Conservation (phyloP, 768 basidiomycete species). For the Kwoniella sp. region DNA sequence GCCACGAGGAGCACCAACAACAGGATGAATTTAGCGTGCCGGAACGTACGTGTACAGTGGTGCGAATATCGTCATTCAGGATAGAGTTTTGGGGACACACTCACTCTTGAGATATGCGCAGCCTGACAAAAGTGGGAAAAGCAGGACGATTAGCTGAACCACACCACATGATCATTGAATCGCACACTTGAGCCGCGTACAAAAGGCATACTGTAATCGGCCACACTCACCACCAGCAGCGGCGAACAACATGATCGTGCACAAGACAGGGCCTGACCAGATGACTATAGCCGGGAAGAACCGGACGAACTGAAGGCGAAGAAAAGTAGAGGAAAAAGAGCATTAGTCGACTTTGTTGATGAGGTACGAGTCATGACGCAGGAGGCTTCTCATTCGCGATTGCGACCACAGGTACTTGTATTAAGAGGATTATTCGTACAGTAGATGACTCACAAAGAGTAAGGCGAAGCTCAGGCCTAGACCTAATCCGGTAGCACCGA, state of each 20-base stretch:
- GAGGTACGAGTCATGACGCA: too few relatives aligned
- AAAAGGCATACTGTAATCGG: too few relatives aligned
- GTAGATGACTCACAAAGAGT: slow-evolving; percentile 16
- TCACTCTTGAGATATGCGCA: slow-evolving; percentile 1
- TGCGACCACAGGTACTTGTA: too few relatives aligned
- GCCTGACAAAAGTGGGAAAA: not conserved
- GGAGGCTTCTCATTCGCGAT: too few relatives aligned
- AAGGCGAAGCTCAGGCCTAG: slow-evolving; percentile 7
- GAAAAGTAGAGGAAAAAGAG: not conserved
- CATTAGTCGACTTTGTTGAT: too few relatives aligned
- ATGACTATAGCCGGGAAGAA: slow-evolving; percentile 9
- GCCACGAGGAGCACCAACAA: not conserved
- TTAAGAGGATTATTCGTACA: too few relatives aligned
- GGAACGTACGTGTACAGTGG: too few relatives aligned
- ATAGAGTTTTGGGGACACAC: too few relatives aligned
- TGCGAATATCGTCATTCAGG: too few relatives aligned
- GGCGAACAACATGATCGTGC: not conserved
- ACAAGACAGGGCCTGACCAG: slow-evolving; percentile 1
- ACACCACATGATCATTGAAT: too few relatives aligned
- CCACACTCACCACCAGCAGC: slow-evolving; percentile 10
- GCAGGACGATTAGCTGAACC: not conserved
- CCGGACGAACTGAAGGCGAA: slow-evolving; percentile 10
- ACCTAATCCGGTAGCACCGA: slow-evolving; percentile 7
- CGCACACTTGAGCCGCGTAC: too few relatives aligned
- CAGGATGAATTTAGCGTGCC: too few relatives aligned